phyloP scores from a whole-genome alignment of 371 early-diverging fungal species.

The Actinomortierella ambigua region DNA sequence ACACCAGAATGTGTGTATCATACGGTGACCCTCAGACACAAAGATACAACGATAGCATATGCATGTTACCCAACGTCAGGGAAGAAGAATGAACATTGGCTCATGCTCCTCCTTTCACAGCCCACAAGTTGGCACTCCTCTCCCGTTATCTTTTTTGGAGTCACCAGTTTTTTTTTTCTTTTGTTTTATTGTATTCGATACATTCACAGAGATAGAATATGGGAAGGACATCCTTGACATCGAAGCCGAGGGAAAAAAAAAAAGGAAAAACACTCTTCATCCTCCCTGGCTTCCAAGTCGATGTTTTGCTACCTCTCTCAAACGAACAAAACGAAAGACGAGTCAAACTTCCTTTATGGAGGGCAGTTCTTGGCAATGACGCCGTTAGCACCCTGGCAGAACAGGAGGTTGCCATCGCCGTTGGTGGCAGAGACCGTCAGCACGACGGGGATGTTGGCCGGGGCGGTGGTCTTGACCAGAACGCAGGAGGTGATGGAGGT shows the following conservation, averaged over 20 bases:
- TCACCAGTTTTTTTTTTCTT: background rate
- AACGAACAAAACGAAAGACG: too few species aligned
- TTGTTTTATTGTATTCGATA: background rate
- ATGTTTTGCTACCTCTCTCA: too few species aligned
- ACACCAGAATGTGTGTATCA: too few species aligned
- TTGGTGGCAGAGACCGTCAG: constrained; percentile 26
- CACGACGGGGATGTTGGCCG: constrained; percentile 15
- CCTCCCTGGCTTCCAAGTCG: too few species aligned
- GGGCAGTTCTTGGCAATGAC: constrained; percentile 20
- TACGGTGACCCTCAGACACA: too few species aligned
- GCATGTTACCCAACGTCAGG: too few species aligned
- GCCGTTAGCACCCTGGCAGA: constrained; percentile 15
- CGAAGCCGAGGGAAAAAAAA: too few species aligned
- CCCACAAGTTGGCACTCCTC: too few species aligned
- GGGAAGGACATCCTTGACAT: background rate
- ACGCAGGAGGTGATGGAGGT: constrained; percentile 29
- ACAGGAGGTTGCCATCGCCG: constrained; percentile 21
- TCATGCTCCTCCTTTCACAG: too few species aligned
- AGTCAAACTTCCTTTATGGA: background rate
- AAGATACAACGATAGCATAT: too few species aligned
- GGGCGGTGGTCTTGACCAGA: constrained; percentile 23
- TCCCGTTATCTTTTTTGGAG: background rate
- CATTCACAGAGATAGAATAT: background rate
- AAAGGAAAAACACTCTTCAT: too few species aligned
- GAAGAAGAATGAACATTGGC: too few species aligned